phyloP scores from a whole-genome alignment of 352 stramenopile species.

The Pythium brachiatum region DNA sequence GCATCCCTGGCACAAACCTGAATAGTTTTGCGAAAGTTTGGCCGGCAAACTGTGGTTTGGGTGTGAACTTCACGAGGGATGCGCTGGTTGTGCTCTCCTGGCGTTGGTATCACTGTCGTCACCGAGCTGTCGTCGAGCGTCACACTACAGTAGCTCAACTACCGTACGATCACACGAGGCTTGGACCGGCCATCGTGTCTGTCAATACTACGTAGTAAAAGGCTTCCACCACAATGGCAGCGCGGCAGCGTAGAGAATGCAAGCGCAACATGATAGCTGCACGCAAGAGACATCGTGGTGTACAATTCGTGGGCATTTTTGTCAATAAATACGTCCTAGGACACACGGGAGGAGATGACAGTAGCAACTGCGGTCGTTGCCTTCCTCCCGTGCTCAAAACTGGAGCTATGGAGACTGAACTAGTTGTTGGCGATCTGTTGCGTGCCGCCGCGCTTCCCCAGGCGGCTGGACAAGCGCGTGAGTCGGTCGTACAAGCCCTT shows the following conservation, averaged over 20 bases:
- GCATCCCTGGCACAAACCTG: too few relatives aligned
- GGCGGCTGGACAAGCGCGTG: slow-evolving; percentile 37
- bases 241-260: too few relatives aligned
- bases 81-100: background rate
- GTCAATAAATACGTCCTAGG: slow-evolving; percentile 9
- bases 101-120: background rate
- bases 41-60: too few relatives aligned
- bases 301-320: background rate
- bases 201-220: too few relatives aligned
- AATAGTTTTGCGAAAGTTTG: too few relatives aligned
- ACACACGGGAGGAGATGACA: slow-evolving; percentile 2
- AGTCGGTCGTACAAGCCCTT: slow-evolving; percentile 55
- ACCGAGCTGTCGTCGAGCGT: background rate
- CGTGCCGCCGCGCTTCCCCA: slow-evolving; percentile 18
- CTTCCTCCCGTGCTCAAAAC: background rate
- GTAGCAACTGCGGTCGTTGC: slow-evolving; percentile 19
- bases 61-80: background rate
- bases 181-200: too few relatives aligned
- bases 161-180: background rate
- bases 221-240: too few relatives aligned
- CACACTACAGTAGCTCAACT: background rate
- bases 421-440: slow-evolving; percentile 21
- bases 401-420: background rate
- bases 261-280: too few relatives aligned
- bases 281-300: too few relatives aligned